Conservation (phyloP, 2,329 filamentous ascomycete species). For the Apiospora hydei region DNA sequence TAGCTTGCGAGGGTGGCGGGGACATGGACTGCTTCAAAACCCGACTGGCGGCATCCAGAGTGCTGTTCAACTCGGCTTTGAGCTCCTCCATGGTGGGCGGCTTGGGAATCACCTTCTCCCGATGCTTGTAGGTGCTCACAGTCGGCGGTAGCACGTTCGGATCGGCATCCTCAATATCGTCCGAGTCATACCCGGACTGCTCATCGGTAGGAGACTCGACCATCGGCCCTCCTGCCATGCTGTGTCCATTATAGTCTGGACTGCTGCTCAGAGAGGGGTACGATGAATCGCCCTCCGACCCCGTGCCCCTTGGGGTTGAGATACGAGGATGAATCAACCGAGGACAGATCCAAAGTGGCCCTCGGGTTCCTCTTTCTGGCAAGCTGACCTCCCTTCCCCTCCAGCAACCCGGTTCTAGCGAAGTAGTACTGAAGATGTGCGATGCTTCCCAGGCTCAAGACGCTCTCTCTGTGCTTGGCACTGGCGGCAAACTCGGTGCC, state of each 20-base stretch:
- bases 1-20: not conserved
- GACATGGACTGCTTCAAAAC: conserved; percentile 67
- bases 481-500: conserved; percentile 90
- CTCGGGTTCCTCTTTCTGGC: conserved; percentile 73
- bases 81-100: conserved; percentile 85
- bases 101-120: conserved; percentile 80
- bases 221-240: conserved; percentile 45
- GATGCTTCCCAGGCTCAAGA: conserved; percentile 95
- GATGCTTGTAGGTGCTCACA: conserved; percentile 91
- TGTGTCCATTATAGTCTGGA: conserved; percentile 57
- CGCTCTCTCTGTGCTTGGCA: conserved; percentile 88
- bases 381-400: conserved; percentile 89
- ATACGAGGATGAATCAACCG: conserved; percentile 51
- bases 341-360: conserved; percentile 64
- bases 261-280: conserved; percentile 67
- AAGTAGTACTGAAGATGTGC: conserved; percentile 99
- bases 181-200: conserved; percentile 57
- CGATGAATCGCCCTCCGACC: conserved; percentile 63
- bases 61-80: conserved; percentile 64
- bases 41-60: conserved; percentile 51
- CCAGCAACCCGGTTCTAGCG: conserved; percentile 88
- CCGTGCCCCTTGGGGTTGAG: conserved; percentile 47
- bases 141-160: conserved; percentile 92
- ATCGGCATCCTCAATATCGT: conserved; percentile 70
- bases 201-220: conserved; percentile 57